These are phyloP conservation scores for Fusarium oligoseptatum DNA, from an alignment of 2,329 filamentous ascomycete genomes.

Conservation along the genomic window DNA sequence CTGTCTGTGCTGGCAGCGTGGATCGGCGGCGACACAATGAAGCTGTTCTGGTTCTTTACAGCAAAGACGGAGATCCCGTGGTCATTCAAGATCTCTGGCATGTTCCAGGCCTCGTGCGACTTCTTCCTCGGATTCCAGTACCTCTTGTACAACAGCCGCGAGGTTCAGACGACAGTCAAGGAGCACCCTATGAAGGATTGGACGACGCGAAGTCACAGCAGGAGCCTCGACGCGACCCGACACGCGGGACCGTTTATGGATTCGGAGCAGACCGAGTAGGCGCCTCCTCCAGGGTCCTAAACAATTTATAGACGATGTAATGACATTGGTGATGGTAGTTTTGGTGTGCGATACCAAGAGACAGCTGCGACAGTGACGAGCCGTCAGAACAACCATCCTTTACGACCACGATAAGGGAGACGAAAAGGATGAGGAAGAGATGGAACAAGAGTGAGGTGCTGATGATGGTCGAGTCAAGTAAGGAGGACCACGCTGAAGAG, in stretches of 20 bases:
- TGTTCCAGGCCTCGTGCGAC: conserved; percentile 86
- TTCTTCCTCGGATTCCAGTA: conserved; percentile 81
- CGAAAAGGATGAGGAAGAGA: conserved; percentile 18
- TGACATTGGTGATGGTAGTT: conserved; percentile 26
- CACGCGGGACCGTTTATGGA: conserved; percentile 56
- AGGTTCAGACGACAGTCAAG: conserved; percentile 51
- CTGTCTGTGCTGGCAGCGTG: conserved; percentile 82
- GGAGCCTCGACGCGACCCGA: conserved; percentile 56
- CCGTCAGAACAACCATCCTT: not conserved
- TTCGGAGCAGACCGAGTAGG: conserved; percentile 44
- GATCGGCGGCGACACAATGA: conserved; percentile 85
- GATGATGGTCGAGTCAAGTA: not conserved
- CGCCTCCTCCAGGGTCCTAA: not conserved
- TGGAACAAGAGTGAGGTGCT: conserved; percentile 8
- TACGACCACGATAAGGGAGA: not conserved
- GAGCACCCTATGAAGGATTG: conserved; percentile 55
- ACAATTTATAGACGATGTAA: conserved; percentile 32
- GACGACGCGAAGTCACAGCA: conserved; percentile 46
- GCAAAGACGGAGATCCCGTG: conserved; percentile 77
- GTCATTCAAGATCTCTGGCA: conserved; percentile 85
- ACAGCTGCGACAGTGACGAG: conserved; percentile 9
- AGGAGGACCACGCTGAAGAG: not conserved
- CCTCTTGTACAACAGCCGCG: conserved; percentile 73
- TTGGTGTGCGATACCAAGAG: conserved; percentile 17
- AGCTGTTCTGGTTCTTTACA: conserved; percentile 89